Evolutionary conservation across 495 filamentous ascomycete genomes (phyloP), one percentile per base, ranked within the genome.

Genomic region (Acidiella bohemica): DNA sequence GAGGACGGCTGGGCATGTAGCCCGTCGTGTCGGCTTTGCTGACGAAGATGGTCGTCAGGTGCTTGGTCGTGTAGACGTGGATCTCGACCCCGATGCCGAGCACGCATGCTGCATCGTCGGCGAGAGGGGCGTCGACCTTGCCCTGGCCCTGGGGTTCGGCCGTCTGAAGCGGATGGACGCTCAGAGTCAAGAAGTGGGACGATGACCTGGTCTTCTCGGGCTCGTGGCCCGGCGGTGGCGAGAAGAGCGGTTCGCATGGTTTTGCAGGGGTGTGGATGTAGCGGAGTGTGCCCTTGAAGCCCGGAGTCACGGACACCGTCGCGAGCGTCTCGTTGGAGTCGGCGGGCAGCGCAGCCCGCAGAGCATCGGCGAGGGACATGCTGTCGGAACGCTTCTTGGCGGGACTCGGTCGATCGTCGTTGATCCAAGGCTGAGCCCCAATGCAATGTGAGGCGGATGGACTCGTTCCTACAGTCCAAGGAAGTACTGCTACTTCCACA

Each of bases 1-100:
- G 71, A 4, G 72, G 72, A 13, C 71, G 70, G 32, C 67, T 63
- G 2, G 71, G 64, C 19, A 94, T 61, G 50, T 82, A 88, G 32
- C 90, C 90, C 1, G 87, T 94, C 12, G 88, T 94, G 60, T 99
- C 90, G 34, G 90, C 90, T 62, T 99, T 99, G 41, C 84, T 86
- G 26, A 99, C 78, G 60, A 96, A 99, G 24, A 96, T 71, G 25
- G 78, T 93, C 4, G 80, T 92, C 23, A 81, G 71, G 59, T 75
- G 72, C 45, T 73, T 73, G 23, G 82, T 92, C 16, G 81, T 71
- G 56, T 80, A 81, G 43, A 81, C 62, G 41, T 79, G 63, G 16
- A 81, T 64, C 51, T 81, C 76, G 41, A 80, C 72, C 8, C 77
- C 81, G 49, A 79, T 76, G n/a, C 81, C 60, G 28, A 76, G 64